phyloP scores from a whole-genome alignment of 1,139 yeast genomes.

The Protomyces inouyei region DNA sequence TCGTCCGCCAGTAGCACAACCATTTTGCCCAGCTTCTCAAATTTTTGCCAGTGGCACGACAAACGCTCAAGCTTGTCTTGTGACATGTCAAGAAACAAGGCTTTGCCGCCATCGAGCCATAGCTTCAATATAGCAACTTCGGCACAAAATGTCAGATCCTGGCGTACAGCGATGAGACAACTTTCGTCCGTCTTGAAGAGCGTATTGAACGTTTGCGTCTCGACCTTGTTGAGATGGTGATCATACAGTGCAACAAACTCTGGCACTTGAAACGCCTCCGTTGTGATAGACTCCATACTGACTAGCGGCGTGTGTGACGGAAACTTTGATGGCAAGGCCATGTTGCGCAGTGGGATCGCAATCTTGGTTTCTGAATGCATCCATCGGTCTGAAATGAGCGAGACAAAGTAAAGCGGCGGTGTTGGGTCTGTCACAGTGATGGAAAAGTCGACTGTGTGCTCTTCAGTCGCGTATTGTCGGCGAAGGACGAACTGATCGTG shows the following conservation, averaged over 20 bases:
- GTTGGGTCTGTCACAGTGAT: conserved; percentile 55
- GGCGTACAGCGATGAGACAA: conserved; percentile 64
- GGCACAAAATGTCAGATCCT: conserved; percentile 68
- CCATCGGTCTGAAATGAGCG: conserved; percentile 79
- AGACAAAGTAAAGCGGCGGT: conserved; percentile 73
- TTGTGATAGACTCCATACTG: conserved; percentile 51
- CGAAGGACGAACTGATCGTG: conserved; percentile 54
- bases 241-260: conserved; percentile 45
- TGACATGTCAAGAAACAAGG: conserved; percentile 50
- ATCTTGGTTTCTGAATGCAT: conserved; percentile 62
- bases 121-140: conserved; percentile 68
- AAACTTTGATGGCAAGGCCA: conserved; percentile 63
- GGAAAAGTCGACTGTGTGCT: conserved; percentile 60
- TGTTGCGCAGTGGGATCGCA: conserved; percentile 55
- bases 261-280: conserved; percentile 46
- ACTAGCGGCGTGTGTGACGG: conserved; percentile 57
- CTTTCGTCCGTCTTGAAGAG: conserved; percentile 57
- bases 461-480: conserved; percentile 48
- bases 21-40: conserved; percentile 40
- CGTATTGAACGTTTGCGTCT: conserved; percentile 62
- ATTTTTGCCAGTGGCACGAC: conserved; percentile 52
- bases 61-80: conserved; percentile 50
- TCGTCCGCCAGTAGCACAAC: conserved; percentile 65
- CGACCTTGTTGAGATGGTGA: conserved; percentile 63
- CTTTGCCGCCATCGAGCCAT: conserved; percentile 60